Base-by-base conservation (phyloP, 352 stramenopile genomes). In the Blastocystis sp. region DNA sequence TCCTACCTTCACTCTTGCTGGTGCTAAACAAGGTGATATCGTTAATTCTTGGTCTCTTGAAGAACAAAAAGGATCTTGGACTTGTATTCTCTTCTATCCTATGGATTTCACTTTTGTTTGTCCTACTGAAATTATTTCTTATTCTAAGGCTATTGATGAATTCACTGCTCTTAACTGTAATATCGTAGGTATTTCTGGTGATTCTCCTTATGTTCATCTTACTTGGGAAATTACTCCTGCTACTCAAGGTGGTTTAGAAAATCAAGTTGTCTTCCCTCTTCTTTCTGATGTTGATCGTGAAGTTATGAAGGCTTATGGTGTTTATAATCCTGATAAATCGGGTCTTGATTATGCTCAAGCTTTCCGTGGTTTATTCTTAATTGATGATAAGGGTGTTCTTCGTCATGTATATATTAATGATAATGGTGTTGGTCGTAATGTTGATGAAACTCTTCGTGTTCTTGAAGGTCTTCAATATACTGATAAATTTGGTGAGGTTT, bases 351-450 rank as follows among this genome's bases (percentile, higher is more conserved):
- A 59, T 23, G 49, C 49, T n/a, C 49, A 59, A 40, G 49, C 49
- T n/a, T 59, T 59, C 49, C 49, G 49, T 25, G 49, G 49, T 30
- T 40, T 59, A 25, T 59, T 59, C 49, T 13, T 59, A 40, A 59
- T 59, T 23, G 49, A 59, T 33, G 36, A 36, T 16, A 49, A 59
- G 31, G 31, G 19, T 2, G 49, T 49, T 13, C 44, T 59, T 23
- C 49, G 49, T 24, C 49, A 59, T 16, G 39, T 59, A 11, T 59
- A 59, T 19, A 59, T 59, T 30, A 59, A 59, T 31, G 49, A 59
- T 24, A 59, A 59, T 19, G 49, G 49, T 33, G 49, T 59, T 5
- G 49, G 49, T 23, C 49, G 49, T 27, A 59, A 59, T 30, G 49
- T 59, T 7, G 49, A 59, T 5, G 49, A 59, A 25, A 59, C 49